Percentiles rank a stretch among this genome's conserved stretches.
These are phyloP conservation scores for Saccharomycopsis hybrid DNA, from an alignment of 1,139 yeast genomes.

Conservation along the genomic window DNA sequence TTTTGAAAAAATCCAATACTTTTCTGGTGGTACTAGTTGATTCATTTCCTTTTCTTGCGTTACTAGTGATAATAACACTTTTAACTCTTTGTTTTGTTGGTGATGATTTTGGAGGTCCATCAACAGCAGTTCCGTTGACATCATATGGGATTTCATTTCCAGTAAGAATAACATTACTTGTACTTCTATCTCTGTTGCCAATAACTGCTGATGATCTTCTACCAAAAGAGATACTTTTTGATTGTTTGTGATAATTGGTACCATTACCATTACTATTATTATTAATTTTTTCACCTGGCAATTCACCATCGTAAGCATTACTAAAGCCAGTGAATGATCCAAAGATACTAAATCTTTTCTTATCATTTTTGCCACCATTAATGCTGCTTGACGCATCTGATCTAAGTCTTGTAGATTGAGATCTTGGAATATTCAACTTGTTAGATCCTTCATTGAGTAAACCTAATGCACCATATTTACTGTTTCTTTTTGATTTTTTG, in stretches of 20 bases:
- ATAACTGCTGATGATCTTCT: constrained; percentile 8
- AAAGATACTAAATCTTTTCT: constrained; percentile 29
- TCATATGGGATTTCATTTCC: not conserved
- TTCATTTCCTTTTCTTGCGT: constrained; percentile 22
- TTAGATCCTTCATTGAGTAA: constrained; percentile 3
- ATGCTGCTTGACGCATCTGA: constrained; percentile 3
- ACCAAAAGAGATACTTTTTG: constrained; percentile 20
- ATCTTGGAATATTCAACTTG: constrained; percentile 11
- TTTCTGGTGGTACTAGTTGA: constrained; percentile 42
- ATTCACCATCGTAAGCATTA: not conserved
- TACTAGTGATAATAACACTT: constrained; percentile 10
- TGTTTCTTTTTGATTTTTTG: constrained; percentile 12
- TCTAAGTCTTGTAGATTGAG: constrained; percentile 13
- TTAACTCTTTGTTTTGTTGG: constrained; percentile 17
- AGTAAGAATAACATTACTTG: constrained; percentile 10
- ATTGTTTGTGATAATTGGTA: constrained; percentile 12
- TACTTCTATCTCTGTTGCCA: constrained; percentile 10
- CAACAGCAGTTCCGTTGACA: not conserved
- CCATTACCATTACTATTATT: not conserved
- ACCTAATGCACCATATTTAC: constrained; percentile 24
- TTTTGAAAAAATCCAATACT: constrained; percentile 75
- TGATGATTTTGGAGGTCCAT: constrained; percentile 3
- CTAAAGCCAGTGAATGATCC: constrained; percentile 23
- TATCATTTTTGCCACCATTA: constrained; percentile 20
- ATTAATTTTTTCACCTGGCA: not conserved